phyloP scores from a whole-genome alignment of 208 protist genomes.

The Acanthamoeba triangularis region DNA sequence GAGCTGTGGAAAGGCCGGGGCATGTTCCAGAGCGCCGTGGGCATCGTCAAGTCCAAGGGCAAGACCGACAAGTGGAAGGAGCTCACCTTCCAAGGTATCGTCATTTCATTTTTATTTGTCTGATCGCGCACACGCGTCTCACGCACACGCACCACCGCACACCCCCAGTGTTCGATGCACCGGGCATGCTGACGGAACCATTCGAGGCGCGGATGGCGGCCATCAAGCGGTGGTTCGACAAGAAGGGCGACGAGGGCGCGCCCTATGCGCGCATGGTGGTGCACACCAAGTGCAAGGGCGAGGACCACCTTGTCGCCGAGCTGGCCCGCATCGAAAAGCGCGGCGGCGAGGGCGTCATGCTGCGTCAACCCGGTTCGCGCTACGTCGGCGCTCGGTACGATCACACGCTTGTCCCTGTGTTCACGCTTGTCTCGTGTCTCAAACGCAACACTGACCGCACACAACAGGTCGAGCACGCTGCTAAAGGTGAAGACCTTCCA shows the following conservation, averaged over 20 bases:
- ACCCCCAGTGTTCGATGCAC: slow-evolving; percentile 81
- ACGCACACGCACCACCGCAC: neutral
- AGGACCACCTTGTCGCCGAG: slow-evolving; percentile 76
- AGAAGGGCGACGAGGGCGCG: neutral
- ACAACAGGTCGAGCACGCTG: slow-evolving; percentile 58
- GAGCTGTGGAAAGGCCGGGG: slow-evolving; percentile 64
- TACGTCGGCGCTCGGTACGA: slow-evolving; percentile 77
- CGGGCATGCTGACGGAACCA: slow-evolving; percentile 41
- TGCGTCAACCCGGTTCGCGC: slow-evolving; percentile 85
- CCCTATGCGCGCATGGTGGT: neutral
- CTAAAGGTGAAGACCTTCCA: slow-evolving; percentile 89
- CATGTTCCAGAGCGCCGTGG: slow-evolving; percentile 83
- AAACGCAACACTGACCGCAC: neutral
- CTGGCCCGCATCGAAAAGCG: slow-evolving; percentile 79
- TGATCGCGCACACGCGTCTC: neutral
- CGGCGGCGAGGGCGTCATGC: slow-evolving; percentile 90
- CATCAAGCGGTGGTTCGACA: slow-evolving; percentile 74
- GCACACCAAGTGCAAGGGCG: slow-evolving; percentile 80
- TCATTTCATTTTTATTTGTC: too few relatives aligned
- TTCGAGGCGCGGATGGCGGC: slow-evolving; percentile 84
- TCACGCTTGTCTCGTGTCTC: neutral
- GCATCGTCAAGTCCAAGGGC: slow-evolving; percentile 80
- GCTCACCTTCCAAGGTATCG: slow-evolving; percentile 33
- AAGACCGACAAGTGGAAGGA: slow-evolving; percentile 72
- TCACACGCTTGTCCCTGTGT: neutral